Base-by-base conservation (phyloP, 768 basidiomycete species). In the Mycena metata region DNA sequence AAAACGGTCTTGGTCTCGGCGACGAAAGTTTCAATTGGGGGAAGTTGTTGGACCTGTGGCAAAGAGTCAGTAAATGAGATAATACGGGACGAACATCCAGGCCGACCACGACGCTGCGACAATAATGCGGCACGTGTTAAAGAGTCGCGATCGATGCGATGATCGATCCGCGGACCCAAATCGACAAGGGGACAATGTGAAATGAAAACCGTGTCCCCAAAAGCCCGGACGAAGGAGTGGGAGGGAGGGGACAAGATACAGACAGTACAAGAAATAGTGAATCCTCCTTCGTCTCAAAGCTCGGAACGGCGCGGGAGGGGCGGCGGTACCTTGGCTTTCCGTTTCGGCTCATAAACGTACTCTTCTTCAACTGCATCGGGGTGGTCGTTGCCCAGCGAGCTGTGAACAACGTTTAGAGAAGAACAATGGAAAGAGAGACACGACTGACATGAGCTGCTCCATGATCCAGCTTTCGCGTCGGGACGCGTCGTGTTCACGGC, bases 281-380 rank as follows among this genome's bases (percentile, higher is more conserved):
- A 72, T 79, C 89, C 93, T 89, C 92, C 93, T 91, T 94, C 93
- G 93, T 93, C 93, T 94, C 91, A 94, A 87, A 94, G 90, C 91
- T 93, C 92, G 83, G 92, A 91, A 87, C 91, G 93, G 88, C 92
- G 92, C 85, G 88, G 88, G 84, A 84, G 83, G 84, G 91, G 89
- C 83, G 91, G 88, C 81, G 92, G 88, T 95, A 95, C 93, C 93
- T 95, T 95, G 89, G 89, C 83, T 90, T 90, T 94, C 82, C 91
- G 90, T 83, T 90, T 91, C 66, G 89, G 89, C 79, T 93, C 93
- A 86, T 94, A 95, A 55, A 89, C 80, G 78, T 91, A 89, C 77
- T 95, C 93, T 76, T 95, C 93, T 76, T 95, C 92, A 39, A 93
- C 89, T 35, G 84, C 79, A 59, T 88, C 84, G 57, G 90, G 85